phyloP scores from a whole-genome alignment of 2,329 filamentous ascomycete genomes.

The Hymenoscyphus infarciens region DNA sequence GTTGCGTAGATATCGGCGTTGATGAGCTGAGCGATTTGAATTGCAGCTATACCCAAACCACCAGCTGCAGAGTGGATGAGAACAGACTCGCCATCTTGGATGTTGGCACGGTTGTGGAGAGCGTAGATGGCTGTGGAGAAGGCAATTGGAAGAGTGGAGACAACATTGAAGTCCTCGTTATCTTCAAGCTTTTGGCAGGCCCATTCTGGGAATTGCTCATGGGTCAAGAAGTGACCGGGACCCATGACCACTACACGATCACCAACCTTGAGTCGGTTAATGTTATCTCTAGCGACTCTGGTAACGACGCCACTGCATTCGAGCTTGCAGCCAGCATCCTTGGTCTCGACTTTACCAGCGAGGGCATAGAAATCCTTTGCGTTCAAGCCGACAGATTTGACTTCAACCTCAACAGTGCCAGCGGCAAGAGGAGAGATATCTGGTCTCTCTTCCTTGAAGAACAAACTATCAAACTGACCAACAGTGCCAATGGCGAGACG shows the following conservation, averaged over 20 bases:
- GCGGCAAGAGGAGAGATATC: conserved; percentile 10
- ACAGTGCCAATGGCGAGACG: conserved; percentile 12
- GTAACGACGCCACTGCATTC: conserved; percentile 29
- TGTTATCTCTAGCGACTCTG: conserved; percentile 23
- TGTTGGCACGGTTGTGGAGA: conserved; percentile 14
- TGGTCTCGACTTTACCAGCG: conserved; percentile 32
- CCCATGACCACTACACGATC: conserved; percentile 24
- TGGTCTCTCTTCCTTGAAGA: conserved; percentile 25
- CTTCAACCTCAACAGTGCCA: conserved; percentile 17
- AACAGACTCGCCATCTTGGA: conserved; percentile 26
- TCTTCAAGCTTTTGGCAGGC: conserved; percentile 22
- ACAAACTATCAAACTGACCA: conserved; percentile 27
- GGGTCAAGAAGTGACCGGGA: conserved; percentile 9
- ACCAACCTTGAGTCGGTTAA: conserved; percentile 24
- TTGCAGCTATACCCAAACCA: conserved; percentile 34
- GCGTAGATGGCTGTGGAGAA: conserved; percentile 22
- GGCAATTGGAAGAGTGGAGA: conserved; percentile 19
- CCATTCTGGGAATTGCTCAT: conserved; percentile 11
- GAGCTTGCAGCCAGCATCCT: conserved; percentile 17
- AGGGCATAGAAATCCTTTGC: conserved; percentile 22
- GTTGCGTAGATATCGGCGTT: conserved; percentile 33
- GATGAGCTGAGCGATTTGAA: conserved; percentile 30
- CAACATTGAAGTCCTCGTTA: conserved; percentile 16
- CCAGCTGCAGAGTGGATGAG: conserved; percentile 35
- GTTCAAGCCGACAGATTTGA: conserved; percentile 17